Evolutionary conservation across 2,329 filamentous ascomycete genomes (phyloP), one percentile per base, ranked within the genome.

Genomic region (Helicocarpus griseus): DNA sequence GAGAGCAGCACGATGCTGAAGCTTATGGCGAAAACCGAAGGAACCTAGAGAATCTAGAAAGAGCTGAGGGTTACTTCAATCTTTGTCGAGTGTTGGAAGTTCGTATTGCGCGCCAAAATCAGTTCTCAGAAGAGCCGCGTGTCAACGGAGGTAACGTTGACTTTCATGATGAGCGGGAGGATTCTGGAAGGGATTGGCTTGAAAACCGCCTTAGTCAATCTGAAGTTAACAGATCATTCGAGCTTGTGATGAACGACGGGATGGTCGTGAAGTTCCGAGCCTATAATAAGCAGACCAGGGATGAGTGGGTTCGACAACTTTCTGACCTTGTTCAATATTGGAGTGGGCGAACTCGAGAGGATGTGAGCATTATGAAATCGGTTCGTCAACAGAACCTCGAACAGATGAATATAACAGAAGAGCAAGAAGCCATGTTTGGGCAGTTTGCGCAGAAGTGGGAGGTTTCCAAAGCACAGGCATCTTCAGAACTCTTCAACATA

Each of bases 391-490:
- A 74, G 49, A 86, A 86, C 56, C 71, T 85, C 29, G 70, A 76
- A 39, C 68, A 74, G 5, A 71, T 86, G 48, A 76, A 78, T 47
- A 82, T 86, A 52, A 81, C 85, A 60, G 82, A 86, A 61, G 78
- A 81, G 57, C 73, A 77, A 57, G 82, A 86, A 64, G 81, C 82
- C 0, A 67, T 77, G 40, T 66, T 85, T n/a, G 82, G 82, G 8
- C 81, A 84, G 59, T 85, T 81, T 60, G 81, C 81, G 0, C 71
- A 75, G 56, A 85, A 85, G 59, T 86, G 82, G 82, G 82, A 86
- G 62, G 81, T 85, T 21, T 78, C 73, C 14, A 76, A 81, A 56
- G 78, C 80, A 1, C 77, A 77, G 57, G 80, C 82, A n/a, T 82
- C 77, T 1, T 77, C 82, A 1, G 69, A 78, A 36, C 66, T 85